phyloP scores from a whole-genome alignment of 2,329 filamentous ascomycete genomes.

The Plenodomus biglobosus region DNA sequence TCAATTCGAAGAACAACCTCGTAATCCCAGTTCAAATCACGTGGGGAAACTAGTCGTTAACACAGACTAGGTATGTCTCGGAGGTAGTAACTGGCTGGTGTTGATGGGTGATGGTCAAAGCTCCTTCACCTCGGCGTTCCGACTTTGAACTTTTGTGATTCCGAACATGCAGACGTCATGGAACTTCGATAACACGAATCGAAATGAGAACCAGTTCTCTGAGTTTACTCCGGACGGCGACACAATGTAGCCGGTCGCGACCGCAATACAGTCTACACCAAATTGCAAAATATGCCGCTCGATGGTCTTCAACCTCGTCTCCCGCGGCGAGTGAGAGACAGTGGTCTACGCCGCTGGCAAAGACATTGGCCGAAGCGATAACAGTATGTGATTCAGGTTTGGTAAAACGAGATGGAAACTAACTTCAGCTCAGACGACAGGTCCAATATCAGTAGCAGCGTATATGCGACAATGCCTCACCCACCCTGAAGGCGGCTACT shows the following conservation, averaged over 20 bases:
- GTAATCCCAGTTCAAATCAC: background rate
- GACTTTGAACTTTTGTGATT: constrained; percentile 29
- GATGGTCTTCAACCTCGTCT: constrained; percentile 41
- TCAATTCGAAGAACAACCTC: background rate
- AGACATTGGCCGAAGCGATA: constrained; percentile 83
- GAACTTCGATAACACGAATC: constrained; percentile 25
- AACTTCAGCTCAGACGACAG: constrained; percentile 65
- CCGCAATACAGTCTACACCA: constrained; percentile 7
- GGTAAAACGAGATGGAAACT: background rate
- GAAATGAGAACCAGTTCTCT: constrained; percentile 38
- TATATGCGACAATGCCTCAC: constrained; percentile 99
- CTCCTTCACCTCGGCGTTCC: constrained; percentile 34
- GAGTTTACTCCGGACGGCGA: constrained; percentile 25
- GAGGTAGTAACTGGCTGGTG: no score
- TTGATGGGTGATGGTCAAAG: constrained; percentile 38
- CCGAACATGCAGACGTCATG: constrained; percentile 36
- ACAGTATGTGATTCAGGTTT: constrained; percentile 57
- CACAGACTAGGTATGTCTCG: background rate
- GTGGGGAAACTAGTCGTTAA: background rate
- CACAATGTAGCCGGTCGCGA: constrained; percentile 17
- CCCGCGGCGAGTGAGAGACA: constrained; percentile 49
- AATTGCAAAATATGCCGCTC: constrained; percentile 25
- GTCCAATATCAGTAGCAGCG: constrained; percentile 85
- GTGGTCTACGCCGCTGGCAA: constrained; percentile 93
- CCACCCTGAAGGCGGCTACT: constrained; percentile 87